phyloP scores from a whole-genome alignment of 768 basidiomycete genomes.

The Leccinum disarticulatum region DNA sequence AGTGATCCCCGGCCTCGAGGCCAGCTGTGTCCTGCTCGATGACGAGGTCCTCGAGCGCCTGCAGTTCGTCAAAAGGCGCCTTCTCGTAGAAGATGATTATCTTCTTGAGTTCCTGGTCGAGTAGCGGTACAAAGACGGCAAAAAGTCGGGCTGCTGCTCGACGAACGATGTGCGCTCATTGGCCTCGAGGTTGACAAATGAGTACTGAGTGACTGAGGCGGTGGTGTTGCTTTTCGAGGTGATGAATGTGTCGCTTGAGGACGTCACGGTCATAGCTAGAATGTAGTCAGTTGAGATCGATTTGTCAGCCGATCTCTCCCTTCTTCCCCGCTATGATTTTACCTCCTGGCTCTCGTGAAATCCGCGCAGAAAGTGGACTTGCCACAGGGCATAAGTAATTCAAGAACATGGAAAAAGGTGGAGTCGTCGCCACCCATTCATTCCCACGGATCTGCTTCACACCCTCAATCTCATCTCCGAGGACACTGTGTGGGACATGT shows the following conservation, averaged over 20 bases:
- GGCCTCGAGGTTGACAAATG: neutral
- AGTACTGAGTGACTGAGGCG: no score
- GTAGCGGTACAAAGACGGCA: neutral
- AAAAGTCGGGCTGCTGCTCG: neutral
- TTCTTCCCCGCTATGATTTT: no score
- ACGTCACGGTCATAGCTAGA: conserved; percentile 80
- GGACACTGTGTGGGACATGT: neutral
- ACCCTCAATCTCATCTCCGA: no score
- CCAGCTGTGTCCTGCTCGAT: no score
- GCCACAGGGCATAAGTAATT: no score
- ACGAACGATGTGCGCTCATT: neutral
- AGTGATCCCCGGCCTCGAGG: no score
- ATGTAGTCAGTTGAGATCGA: neutral
- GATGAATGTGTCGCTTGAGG: conserved; percentile 83
- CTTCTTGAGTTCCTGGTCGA: neutral
- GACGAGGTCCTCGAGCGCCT: neutral
- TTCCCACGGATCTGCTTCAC: no score
- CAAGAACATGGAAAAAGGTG: no score
- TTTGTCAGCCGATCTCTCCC: no score
- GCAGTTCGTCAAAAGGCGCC: neutral
- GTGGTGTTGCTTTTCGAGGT: conserved; percentile 73
- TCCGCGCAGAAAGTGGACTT: no score
- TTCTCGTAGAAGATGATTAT: neutral
- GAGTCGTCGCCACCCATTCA: no score
- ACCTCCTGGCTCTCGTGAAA: no score